Evolutionary conservation across 1,284 basidiomycete species (phyloP).

Genomic region (Ganoderma lingzhi): DNA sequence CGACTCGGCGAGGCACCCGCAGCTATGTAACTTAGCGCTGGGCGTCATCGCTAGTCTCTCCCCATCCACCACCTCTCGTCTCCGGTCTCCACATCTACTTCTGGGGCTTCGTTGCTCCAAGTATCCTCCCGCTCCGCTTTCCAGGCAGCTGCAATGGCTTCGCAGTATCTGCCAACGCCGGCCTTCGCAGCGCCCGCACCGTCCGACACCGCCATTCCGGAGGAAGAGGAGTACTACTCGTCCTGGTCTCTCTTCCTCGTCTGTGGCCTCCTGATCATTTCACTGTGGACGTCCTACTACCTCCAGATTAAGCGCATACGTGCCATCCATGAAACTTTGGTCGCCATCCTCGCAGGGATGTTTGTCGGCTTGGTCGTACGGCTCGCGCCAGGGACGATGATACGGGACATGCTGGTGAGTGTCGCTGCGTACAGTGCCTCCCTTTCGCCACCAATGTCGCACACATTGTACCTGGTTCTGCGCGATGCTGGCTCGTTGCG

Average conservation of each 20-base stretch:
- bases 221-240: constrained; percentile 91
- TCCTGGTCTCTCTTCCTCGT: constrained; percentile 96
- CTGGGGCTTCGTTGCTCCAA: constrained; percentile 31
- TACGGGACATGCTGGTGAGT: constrained; percentile 96
- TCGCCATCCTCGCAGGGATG: constrained; percentile 97
- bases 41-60: constrained; percentile 17
- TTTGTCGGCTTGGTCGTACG: constrained; percentile 92
- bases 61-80: constrained; percentile 20
- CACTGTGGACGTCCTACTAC: constrained; percentile 97
- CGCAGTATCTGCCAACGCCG: constrained; percentile 27
- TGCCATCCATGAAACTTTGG: constrained; percentile 95
- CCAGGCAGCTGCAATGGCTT: constrained; percentile 25
- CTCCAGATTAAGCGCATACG: constrained; percentile 97
- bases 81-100: constrained; percentile 5
- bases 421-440: not conserved
- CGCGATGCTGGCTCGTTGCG: not conserved
- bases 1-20: not conserved
- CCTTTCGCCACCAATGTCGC: not conserved
- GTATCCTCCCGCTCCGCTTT: constrained; percentile 5
- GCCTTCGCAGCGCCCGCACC: constrained; percentile 33
- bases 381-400: constrained; percentile 91
- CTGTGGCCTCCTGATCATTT: constrained; percentile 92
- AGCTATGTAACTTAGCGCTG: constrained; percentile 20
- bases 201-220: constrained; percentile 51
- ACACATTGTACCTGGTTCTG: not conserved